phyloP scores from a whole-genome alignment of 495 filamentous ascomycete species.

The Neurospora hispaniola region DNA sequence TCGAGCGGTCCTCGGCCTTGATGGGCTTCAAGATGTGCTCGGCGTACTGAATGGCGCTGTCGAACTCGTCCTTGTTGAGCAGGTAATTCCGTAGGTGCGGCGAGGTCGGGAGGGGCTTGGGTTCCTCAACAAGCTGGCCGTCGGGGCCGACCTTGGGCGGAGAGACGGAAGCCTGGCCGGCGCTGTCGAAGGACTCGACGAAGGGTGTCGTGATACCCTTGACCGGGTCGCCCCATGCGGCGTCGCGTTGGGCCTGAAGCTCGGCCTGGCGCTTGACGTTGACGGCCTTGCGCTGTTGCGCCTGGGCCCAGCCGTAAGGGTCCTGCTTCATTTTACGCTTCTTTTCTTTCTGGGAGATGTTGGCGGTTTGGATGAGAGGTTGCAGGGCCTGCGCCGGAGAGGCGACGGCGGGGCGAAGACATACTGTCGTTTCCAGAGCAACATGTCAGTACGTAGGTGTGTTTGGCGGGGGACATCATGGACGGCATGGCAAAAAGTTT shows the following conservation, averaged over 20 bases:
- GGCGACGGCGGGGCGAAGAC: slow-evolving; percentile 32
- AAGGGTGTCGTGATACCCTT: slow-evolving; percentile 70
- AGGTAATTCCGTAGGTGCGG: slow-evolving; percentile 60
- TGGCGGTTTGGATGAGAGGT: slow-evolving; percentile 40
- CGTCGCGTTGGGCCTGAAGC: slow-evolving; percentile 50
- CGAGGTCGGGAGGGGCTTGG: slow-evolving; percentile 30
- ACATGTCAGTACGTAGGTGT: slow-evolving; percentile 8
- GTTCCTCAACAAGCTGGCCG: slow-evolving; percentile 22
- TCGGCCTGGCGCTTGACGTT: slow-evolving; percentile 63
- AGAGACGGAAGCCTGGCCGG: slow-evolving; percentile 28
- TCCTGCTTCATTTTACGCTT: slow-evolving; percentile 45
- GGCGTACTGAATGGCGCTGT: slow-evolving; percentile 51
- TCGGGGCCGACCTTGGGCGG: slow-evolving; percentile 26
- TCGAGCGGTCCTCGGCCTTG: slow-evolving; percentile 20
- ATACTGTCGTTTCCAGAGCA: slow-evolving; percentile 25
- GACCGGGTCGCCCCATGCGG: slow-evolving; percentile 62
- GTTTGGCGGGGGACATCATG: not conserved
- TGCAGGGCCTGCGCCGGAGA: slow-evolving; percentile 23
- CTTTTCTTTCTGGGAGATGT: slow-evolving; percentile 35
- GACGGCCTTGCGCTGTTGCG: slow-evolving; percentile 66
- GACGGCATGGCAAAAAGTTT: not conserved
- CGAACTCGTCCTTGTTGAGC: slow-evolving; percentile 53
- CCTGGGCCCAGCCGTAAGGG: slow-evolving; percentile 58
- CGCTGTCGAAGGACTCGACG: slow-evolving; percentile 66
- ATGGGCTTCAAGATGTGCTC: slow-evolving; percentile 50